These are phyloP conservation scores for Penicillium herquei DNA, from an alignment of 495 filamentous ascomycete species.

Conservation along the genomic window DNA sequence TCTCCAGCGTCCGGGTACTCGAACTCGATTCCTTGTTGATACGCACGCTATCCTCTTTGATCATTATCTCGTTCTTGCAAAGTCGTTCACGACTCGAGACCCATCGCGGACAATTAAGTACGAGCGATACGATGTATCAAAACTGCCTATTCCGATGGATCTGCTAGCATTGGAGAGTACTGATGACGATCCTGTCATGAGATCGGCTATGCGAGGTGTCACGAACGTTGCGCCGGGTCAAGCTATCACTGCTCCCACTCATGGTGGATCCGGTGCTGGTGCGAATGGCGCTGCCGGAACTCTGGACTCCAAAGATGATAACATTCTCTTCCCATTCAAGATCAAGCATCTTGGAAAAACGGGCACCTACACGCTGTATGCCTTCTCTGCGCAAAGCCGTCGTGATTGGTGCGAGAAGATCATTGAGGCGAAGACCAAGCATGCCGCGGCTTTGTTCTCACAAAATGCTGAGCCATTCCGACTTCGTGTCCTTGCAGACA, in stretches of 20 bases:
- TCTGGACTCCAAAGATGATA: constrained; percentile 66
- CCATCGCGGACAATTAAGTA: constrained; percentile 62
- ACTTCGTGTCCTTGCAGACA: constrained; percentile 86
- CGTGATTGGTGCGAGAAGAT: constrained; percentile 93
- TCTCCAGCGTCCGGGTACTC: constrained; percentile 77
- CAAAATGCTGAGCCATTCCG: constrained; percentile 98
- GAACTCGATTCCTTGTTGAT: constrained; percentile 87
- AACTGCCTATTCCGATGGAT: constrained; percentile 96
- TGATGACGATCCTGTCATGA: constrained; percentile 85
- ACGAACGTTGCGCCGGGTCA: constrained; percentile 53
- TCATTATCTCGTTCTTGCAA: constrained; percentile 92
- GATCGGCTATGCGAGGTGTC: constrained; percentile 75
- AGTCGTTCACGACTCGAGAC: constrained; percentile 68
- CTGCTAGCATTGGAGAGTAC: constrained; percentile 86
- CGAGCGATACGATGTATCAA: constrained; percentile 92
- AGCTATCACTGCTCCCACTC: constrained; percentile 55
- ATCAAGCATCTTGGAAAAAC: constrained; percentile 92
- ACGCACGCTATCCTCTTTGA: constrained; percentile 93
- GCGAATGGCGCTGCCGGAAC: constrained; percentile 48
- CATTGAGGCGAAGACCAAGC: constrained; percentile 87
- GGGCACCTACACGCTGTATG: constrained; percentile 84
- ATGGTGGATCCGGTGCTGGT: constrained; percentile 59
- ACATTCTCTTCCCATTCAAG: constrained; percentile 88
- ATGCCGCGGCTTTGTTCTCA: constrained; percentile 80
- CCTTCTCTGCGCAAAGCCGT: constrained; percentile 66